phyloP scores from a whole-genome alignment of 257 asterid genomes.

The Solanum microdontum region DNA sequence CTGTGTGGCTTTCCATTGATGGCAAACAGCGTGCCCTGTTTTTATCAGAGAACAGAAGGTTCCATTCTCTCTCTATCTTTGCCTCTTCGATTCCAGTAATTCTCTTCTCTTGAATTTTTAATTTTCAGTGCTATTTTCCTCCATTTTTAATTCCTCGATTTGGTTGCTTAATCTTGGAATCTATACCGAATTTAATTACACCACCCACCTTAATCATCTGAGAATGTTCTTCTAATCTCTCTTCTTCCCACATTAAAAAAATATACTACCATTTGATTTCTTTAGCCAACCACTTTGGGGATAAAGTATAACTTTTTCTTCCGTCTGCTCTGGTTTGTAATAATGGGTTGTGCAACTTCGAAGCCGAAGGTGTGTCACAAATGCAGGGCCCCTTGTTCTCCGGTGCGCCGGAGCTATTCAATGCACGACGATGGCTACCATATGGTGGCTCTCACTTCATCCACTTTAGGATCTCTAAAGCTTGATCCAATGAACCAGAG shows the following conservation, averaged over 20 bases:
- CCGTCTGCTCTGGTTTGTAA: background rate
- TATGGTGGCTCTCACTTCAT: slow-evolving; percentile 67
- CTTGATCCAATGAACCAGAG: slow-evolving; percentile 45
- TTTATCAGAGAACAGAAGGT: slow-evolving; percentile 11
- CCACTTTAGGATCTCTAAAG: slow-evolving; percentile 69
- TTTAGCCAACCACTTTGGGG: background rate
- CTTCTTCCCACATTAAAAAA: background rate
- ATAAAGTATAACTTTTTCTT: background rate
- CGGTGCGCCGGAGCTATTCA: slow-evolving; percentile 73
- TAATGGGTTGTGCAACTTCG: slow-evolving; percentile 87
- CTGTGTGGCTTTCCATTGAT: background rate
- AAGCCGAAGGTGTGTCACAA: slow-evolving; percentile 52
- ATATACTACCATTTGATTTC: background rate
- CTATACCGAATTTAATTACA: slow-evolving; percentile 15
- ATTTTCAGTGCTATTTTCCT: slow-evolving; percentile 3
- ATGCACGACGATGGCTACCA: slow-evolving; percentile 52
- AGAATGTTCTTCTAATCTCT: slow-evolving; percentile 38
- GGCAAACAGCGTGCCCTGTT: slow-evolving; percentile 10
- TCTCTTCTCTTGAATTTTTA: background rate
- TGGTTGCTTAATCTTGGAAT: slow-evolving; percentile 22
- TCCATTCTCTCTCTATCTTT: background rate
- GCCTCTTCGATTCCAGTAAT: slow-evolving; percentile 9
- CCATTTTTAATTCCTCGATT: slow-evolving; percentile 7
- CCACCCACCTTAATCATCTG: slow-evolving; percentile 30
- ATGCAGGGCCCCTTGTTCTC: slow-evolving; percentile 44